phyloP scores from a whole-genome alignment of 257 asterid genomes.

The Pogostemon cablin region DNA sequence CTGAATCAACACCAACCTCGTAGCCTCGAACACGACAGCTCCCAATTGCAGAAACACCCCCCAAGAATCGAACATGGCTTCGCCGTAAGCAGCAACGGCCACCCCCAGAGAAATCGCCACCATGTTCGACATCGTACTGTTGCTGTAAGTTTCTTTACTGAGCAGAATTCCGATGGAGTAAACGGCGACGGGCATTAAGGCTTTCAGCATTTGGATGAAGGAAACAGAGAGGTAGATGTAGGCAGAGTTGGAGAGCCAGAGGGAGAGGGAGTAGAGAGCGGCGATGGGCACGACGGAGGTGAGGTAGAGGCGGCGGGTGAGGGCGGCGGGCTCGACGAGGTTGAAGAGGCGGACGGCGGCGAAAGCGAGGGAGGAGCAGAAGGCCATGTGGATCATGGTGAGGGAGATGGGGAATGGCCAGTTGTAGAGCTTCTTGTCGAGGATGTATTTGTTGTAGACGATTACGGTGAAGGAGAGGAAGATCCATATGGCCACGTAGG shows the following conservation, averaged over 20 bases:
- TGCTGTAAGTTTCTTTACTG: slow-evolving; percentile 32
- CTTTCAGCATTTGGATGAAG: slow-evolving; percentile 45
- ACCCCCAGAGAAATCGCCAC: slow-evolving; percentile 39
- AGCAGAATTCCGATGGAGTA: slow-evolving; percentile 39
- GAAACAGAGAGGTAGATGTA: slow-evolving; percentile 44
- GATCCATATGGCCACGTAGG: slow-evolving; percentile 39
- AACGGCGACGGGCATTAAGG: slow-evolving; percentile 43
- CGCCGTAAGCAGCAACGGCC: slow-evolving; percentile 39
- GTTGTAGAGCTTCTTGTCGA: slow-evolving; percentile 43
- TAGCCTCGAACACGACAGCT: slow-evolving; percentile 41
- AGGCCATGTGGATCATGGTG: slow-evolving; percentile 45
- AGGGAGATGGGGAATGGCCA: slow-evolving; percentile 47
- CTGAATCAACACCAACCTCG: slow-evolving; percentile 42
- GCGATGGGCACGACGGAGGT: slow-evolving; percentile 44
- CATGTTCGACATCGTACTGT: slow-evolving; percentile 39
- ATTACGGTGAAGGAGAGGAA: slow-evolving; percentile 45
- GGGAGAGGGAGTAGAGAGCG: slow-evolving; percentile 42
- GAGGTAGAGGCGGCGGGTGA: slow-evolving; percentile 42
- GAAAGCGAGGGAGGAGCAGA: slow-evolving; percentile 43
- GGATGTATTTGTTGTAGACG: slow-evolving; percentile 46
- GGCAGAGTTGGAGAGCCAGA: slow-evolving; percentile 45
- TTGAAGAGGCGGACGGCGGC: slow-evolving; percentile 38
- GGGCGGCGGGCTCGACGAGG: slow-evolving; percentile 43
- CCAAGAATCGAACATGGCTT: slow-evolving; percentile 38
- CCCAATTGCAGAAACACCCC: slow-evolving; percentile 38